Evolutionary conservation across 202 grass and related monocot genomes (phyloP).

Genomic region (Elaeis oleifera): DNA sequence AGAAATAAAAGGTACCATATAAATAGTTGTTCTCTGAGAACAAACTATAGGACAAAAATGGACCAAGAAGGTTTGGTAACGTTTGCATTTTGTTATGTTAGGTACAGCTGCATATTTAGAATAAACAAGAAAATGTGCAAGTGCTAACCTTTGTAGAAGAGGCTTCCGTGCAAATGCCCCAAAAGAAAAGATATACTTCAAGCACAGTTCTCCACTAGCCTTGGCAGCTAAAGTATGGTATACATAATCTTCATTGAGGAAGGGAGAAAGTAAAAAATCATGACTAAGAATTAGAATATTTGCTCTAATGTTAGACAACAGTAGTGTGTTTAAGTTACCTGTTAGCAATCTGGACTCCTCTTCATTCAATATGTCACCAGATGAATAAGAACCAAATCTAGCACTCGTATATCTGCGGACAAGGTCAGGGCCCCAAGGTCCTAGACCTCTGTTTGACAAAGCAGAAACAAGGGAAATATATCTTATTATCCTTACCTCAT

Average conservation of each 20-base stretch:
- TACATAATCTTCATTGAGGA: slow-evolving; percentile 69
- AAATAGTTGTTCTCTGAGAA: too few species aligned
- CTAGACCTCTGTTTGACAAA: slow-evolving; percentile 56
- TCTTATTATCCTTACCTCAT: background rate
- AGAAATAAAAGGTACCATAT: too few species aligned
- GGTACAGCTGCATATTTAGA: background rate
- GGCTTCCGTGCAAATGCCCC: slow-evolving; percentile 95
- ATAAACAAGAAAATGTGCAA: background rate
- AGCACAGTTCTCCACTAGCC: slow-evolving; percentile 89
- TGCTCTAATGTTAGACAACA: too few species aligned
- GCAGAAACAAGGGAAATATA: background rate
- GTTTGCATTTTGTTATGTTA: too few species aligned
- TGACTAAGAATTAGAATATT: background rate
- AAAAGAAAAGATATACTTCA: slow-evolving; percentile 92
- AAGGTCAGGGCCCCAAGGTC: slow-evolving; percentile 88
- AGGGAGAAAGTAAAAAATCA: slow-evolving; percentile 5
- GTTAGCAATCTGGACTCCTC: slow-evolving; percentile 67
- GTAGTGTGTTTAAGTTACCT: slow-evolving; percentile 29
- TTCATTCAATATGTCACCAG: slow-evolving; percentile 57
- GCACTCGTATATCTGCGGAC: slow-evolving; percentile 75
- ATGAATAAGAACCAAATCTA: slow-evolving; percentile 74
- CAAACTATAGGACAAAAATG: too few species aligned
- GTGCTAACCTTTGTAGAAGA: slow-evolving; percentile 76
- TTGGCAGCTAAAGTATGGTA: slow-evolving; percentile 98
- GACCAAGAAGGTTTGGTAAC: too few species aligned